Conservation (phyloP, 306 rosid genomes). For the Prunus davidiana region DNA sequence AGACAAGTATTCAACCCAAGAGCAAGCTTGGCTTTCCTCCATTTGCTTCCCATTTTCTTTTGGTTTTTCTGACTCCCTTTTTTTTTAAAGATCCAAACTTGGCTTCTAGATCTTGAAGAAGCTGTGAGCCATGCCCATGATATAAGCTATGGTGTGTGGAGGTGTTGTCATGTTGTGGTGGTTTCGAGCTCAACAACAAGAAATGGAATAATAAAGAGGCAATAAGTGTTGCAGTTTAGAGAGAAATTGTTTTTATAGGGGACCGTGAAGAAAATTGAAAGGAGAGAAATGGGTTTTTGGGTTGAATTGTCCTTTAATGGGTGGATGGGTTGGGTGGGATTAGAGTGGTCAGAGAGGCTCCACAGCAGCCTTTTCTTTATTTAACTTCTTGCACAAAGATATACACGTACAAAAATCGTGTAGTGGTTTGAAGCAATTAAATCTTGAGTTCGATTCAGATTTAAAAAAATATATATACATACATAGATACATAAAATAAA, state of each 20-base stretch:
- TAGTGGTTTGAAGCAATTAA: too few relatives aligned
- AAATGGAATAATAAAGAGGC: constrained; percentile 1
- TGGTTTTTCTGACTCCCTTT: not conserved
- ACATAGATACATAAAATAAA: not conserved
- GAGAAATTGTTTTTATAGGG: not conserved
- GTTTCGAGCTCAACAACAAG: not conserved
- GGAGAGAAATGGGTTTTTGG: not conserved
- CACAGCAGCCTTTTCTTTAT: constrained; percentile 2
- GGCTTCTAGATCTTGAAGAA: constrained; percentile 6
- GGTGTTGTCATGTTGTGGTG: constrained; percentile 5
- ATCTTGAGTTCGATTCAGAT: fast-evolving
- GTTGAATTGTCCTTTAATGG: not conserved
- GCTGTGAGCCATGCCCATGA: not conserved
- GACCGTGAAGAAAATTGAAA: not conserved
- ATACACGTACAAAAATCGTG: not conserved
- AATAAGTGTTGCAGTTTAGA: not conserved
- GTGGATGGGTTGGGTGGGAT: constrained; percentile 2
- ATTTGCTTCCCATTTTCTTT: constrained; percentile 59
- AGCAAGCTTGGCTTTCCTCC: constrained; percentile 82
- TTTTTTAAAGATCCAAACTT: not conserved
- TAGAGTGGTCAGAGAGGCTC: constrained; percentile 3
- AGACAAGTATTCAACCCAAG: constrained; percentile 57
- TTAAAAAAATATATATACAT: too few relatives aligned
- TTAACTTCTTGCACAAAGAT: not conserved
- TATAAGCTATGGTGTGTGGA: not conserved